Percentiles rank a stretch among this genome's conserved stretches.
phyloP scores from a whole-genome alignment of 768 basidiomycete species.

The Rubroboletus pulcherrimus region DNA sequence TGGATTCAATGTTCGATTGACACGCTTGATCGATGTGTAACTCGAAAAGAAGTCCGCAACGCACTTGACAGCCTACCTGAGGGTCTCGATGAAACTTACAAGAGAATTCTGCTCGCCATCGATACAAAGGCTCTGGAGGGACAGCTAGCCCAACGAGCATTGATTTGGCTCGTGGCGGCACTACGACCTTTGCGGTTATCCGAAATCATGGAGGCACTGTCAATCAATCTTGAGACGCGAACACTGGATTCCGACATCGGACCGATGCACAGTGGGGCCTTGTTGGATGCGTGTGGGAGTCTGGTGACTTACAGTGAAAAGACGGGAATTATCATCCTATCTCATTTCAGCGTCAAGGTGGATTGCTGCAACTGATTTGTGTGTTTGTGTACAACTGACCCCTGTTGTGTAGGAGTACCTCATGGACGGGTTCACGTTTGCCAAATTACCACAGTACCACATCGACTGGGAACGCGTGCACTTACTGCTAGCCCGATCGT shows the following conservation, averaged over 20 bases:
- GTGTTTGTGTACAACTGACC: not conserved
- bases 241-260: not conserved
- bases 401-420: not conserved
- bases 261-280: constrained; percentile 2
- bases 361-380: not conserved
- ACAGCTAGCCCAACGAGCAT: not conserved
- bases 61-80: not conserved
- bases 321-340: not conserved
- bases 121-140: not conserved
- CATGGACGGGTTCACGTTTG: not conserved
- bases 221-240: not conserved
- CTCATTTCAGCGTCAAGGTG: constrained; percentile 7
- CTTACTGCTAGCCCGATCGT: not conserved
- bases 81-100: not conserved
- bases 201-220: not conserved
- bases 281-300: constrained; percentile 9
- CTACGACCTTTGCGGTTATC: not conserved
- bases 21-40: not conserved
- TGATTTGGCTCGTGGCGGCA: not conserved
- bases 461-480: not conserved
- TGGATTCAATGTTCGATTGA: not conserved
- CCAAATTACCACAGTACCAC: not conserved
- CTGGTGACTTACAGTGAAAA: constrained; percentile 1
- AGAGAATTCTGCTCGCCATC: not conserved
- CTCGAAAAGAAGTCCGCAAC: no score